Conservation (phyloP, 495 filamentous ascomycete species). For the Penicillium bialowiezense region DNA sequence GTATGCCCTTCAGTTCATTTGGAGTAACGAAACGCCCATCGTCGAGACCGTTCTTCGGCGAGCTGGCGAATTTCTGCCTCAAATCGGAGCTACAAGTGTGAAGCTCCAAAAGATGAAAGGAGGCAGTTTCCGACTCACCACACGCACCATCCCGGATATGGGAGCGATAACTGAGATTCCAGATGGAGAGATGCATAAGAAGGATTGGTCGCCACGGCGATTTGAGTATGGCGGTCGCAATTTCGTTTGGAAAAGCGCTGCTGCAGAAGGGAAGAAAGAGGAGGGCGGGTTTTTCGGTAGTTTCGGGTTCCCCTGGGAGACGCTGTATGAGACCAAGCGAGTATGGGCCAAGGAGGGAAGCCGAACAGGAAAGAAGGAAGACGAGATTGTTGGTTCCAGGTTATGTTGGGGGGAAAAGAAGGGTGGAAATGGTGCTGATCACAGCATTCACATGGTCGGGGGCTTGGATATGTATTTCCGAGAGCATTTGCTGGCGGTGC, state of each 20-base stretch:
- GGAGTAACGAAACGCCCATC: conserved; percentile 17
- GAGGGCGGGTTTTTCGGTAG: conserved; percentile 13
- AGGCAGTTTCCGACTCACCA: conserved; percentile 12
- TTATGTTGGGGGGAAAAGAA: conserved; percentile 21
- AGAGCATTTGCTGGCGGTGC: conserved; percentile 19
- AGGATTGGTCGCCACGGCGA: conserved; percentile 18
- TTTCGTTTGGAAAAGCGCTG: conserved; percentile 17
- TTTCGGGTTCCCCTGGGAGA: conserved; percentile 13
- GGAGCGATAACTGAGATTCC: conserved; percentile 15
- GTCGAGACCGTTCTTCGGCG: conserved; percentile 14
- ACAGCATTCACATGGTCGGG: conserved; percentile 15
- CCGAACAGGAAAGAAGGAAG: conserved; percentile 17
- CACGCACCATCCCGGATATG: conserved; percentile 12
- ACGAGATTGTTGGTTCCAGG: conserved; percentile 27
- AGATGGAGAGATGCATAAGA: conserved; percentile 11
- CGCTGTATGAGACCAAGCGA: conserved; percentile 19
- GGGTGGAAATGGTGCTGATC: conserved; percentile 11
- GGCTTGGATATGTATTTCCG: conserved; percentile 17
- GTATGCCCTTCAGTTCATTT: conserved; percentile 17
- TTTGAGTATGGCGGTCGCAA: conserved; percentile 18
- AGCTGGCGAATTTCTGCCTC: conserved; percentile 15
- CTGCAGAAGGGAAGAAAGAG: conserved; percentile 7
- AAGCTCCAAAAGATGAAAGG: conserved; percentile 14
- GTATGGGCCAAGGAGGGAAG: conserved; percentile 20
- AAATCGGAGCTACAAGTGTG: conserved; percentile 13